A percentile compares a stretch with the other conserved stretches of the same genome.
phyloP scores from a whole-genome alignment of 352 stramenopile genomes.

The Pythium myriotylum region DNA sequence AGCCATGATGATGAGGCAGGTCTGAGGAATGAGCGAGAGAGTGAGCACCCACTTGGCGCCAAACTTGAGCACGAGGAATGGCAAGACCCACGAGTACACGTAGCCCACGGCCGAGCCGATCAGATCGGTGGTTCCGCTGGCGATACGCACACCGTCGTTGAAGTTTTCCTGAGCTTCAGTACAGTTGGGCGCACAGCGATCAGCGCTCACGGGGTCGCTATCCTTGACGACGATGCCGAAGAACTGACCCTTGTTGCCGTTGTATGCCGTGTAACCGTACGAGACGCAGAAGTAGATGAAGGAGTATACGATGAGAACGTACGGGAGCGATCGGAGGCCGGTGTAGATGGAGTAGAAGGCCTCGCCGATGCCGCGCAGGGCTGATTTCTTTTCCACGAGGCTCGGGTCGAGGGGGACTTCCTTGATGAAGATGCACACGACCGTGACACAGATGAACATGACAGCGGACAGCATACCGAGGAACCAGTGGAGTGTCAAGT shows the following conservation, averaged over 20 bases:
- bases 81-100: constrained; percentile 38
- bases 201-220: constrained; percentile 24
- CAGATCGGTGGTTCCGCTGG: constrained; percentile 34
- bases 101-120: constrained; percentile 42
- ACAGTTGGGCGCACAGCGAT: constrained; percentile 36
- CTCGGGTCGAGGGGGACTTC: constrained; percentile 40
- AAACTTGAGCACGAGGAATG: constrained; percentile 40
- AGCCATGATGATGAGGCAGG: constrained; percentile 49
- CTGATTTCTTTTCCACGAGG: background rate
- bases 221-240: constrained; percentile 40
- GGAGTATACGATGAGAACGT: constrained; percentile 34
- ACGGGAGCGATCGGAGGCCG: constrained; percentile 38
- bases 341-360: constrained; percentile 38
- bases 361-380: constrained; percentile 7
- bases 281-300: constrained; percentile 43
- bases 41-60: constrained; percentile 38
- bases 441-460: constrained; percentile 34
- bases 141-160: constrained; percentile 45
- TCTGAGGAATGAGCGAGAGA: constrained; percentile 38
- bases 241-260: constrained; percentile 60
- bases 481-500: constrained; percentile 54
- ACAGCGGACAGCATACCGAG: constrained; percentile 51
- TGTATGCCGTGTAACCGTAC: constrained; percentile 58
- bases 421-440: constrained; percentile 34
- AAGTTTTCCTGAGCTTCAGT: constrained; percentile 34